Conservation (phyloP, 257 asterid species). For the Salvia splendens region DNA sequence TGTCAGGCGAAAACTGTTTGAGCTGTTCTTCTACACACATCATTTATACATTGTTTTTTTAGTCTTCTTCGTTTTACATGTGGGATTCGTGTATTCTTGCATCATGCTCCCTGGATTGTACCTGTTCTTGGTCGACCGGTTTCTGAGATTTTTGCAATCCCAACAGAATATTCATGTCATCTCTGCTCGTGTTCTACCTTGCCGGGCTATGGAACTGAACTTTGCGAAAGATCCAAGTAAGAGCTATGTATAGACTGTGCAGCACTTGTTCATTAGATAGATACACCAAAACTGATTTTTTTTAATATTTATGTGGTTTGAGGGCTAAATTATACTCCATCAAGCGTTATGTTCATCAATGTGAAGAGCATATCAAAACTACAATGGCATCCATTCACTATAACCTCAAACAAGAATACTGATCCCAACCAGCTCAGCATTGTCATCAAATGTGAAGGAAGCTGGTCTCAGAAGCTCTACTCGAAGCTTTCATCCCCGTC, state of each 20-base stretch:
- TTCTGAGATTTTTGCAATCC: constrained; percentile 51
- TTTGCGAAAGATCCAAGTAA: constrained; percentile 48
- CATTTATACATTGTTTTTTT: constrained; percentile 43
- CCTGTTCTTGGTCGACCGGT: constrained; percentile 43
- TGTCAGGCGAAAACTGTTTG: constrained; percentile 42
- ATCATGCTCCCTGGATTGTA: constrained; percentile 48
- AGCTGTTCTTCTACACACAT: constrained; percentile 48
- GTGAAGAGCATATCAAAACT: constrained; percentile 42
- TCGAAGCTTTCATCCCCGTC: constrained; percentile 33
- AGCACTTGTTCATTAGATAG: neutral
- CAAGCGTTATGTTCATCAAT: constrained; percentile 50
- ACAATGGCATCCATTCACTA: constrained; percentile 61
- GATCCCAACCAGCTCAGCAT: constrained; percentile 45
- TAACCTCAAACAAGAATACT: constrained; percentile 38
- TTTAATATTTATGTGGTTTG: neutral
- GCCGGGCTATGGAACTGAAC: constrained; percentile 43
- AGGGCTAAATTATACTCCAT: constrained; percentile 44
- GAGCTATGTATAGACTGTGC: neutral
- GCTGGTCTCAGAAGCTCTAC: constrained; percentile 48
- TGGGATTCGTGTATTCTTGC: constrained; percentile 45
- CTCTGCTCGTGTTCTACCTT: constrained; percentile 46
- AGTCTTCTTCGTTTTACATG: constrained; percentile 40
- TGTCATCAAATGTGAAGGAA: constrained; percentile 46
- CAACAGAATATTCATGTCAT: constrained; percentile 33
- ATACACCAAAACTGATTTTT: neutral